Conservation (phyloP, 2,329 filamentous ascomycete species). For the Fusarium sp. region DNA sequence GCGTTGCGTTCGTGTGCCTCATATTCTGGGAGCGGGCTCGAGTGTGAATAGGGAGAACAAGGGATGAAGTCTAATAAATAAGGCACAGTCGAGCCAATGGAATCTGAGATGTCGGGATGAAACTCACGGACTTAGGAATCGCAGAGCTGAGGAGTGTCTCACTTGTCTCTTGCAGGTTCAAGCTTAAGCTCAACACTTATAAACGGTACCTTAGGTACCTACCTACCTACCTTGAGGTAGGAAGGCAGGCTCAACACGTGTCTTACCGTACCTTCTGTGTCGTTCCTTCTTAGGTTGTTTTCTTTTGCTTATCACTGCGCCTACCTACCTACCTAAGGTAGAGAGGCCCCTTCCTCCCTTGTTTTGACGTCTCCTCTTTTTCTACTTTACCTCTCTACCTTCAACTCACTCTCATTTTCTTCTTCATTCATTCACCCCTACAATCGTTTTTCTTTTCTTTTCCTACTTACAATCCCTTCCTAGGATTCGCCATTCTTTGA, state of each 20-base stretch:
- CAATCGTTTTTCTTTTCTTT: neutral
- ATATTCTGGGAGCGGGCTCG: neutral
- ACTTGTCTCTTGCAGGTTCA: neutral
- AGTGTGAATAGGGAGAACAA: neutral
- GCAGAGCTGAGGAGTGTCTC: slow-evolving; percentile 5
- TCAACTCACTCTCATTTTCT: neutral
- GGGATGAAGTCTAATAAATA: neutral
- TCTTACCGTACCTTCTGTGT: neutral
- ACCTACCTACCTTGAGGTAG: neutral
- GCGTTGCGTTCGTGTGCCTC: slow-evolving; percentile 2
- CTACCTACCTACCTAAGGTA: too few relatives aligned
- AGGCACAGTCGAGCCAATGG: neutral
- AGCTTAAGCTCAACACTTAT: neutral
- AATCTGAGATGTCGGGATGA: neutral
- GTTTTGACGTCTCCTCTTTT: neutral
- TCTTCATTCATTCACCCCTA: slow-evolving; percentile 11
- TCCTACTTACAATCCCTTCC: slow-evolving; percentile 8
- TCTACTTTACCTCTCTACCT: neutral
- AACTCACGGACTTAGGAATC: neutral
- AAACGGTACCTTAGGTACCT: neutral
- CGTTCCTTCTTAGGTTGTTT: neutral
- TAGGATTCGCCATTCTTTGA: slow-evolving; percentile 20
- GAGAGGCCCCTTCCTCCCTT: neutral
- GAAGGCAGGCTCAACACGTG: slow-evolving; percentile 6
- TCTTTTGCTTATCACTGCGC: neutral